Base-by-base conservation (phyloP, 2,329 filamentous ascomycete species). In the Colletotrichum lupini region DNA sequence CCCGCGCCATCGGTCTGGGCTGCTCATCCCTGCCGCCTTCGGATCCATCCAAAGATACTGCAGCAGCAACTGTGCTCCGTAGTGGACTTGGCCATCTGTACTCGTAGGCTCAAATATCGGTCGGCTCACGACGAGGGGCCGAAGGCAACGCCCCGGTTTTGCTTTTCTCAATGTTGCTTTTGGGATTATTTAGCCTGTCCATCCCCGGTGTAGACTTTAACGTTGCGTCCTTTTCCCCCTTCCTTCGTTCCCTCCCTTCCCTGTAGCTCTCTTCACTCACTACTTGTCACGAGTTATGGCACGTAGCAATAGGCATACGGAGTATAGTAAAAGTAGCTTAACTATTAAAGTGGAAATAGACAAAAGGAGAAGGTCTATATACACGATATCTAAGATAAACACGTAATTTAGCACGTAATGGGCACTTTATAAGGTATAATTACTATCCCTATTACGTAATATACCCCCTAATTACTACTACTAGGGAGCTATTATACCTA, bases 151-250 rank as follows among this genome's bases (percentile, higher is more conserved):
- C 69, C 69, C 70, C 32, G 30, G 59, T 42, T 55, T 46, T 26
- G 19, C 32, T 42, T 55, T 35, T 26, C 9, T n/a, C 35, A n/a
- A 70, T 56, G n/a, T 22, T 65, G n/a, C 30, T 53, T 66, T 52
- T 46, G 26, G 26, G 60, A 61, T 64, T 62, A 74, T 74, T 73
- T 75, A 73, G 68, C 61, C 61, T 30, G 73, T 65, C 60, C 24
- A 26, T 58, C 58, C 74, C 74, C 74, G 16, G 57, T 1, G n/a
- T 37, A 19, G 53, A 42, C 62, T 35, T 74, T 32, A 53, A 32
- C 32, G 32, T 5, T 19, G 26, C 30, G 2, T 12, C 28, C 16
- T 5, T 61, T 46, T 6, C 60, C 49, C 28, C 57, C 57, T 8
- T 70, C 42, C 24, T 37, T 28, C 24, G 22, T 24, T 24, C 6